Evolutionary conservation across 1,284 basidiomycete species (phyloP), one percentile per base, ranked within the genome.

Genomic region (Erythrobasidium hasegawianum): DNA sequence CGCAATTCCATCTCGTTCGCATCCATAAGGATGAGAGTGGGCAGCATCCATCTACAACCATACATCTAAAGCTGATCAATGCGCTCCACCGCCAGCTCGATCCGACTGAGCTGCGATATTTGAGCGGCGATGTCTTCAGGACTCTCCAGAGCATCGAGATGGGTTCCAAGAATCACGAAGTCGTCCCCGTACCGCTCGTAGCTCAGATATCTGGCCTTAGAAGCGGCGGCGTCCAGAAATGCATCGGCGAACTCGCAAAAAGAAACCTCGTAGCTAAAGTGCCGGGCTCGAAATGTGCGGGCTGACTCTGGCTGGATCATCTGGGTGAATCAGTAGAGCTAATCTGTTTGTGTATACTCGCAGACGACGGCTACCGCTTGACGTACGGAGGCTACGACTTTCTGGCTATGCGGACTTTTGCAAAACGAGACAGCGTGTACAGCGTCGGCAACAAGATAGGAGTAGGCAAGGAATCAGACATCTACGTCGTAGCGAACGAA

Each of bases 381-480:
- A 98, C 96, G 0, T 99, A 98, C 75, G 95, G 96, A 52, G 95
- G 95, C 1, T 94, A 97, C 71, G 95, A 98, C 75, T 98, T 87
- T 76, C 83, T 99, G 22, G 92, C 96, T 10, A 88, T 98, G 80
- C 85, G 92, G 47, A 89, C 95, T 0, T 82, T 98, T 75, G 92
- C 89, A 1, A 93, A 94, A 77, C 80, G 93, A 65, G 90, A 90
- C 71, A 85, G 89, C 1, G 77, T 81, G 1, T 81, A 87, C 71
- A 89, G 89, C 24, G 90, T 99, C 38, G 96, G 95, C 13, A 95
- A 96, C 76, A 91, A 96, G 79, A 95, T 98, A 73, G 95, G 95
- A 39, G 94, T 97, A 26, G 95, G 95, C 26, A 99, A 99, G 79
- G 96, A 98, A 79, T 91, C 90, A 87, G 90, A 98, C 78, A 94